phyloP scores from a whole-genome alignment of 31 red algal genomes.

The Porphyra umbilicalis region DNA sequence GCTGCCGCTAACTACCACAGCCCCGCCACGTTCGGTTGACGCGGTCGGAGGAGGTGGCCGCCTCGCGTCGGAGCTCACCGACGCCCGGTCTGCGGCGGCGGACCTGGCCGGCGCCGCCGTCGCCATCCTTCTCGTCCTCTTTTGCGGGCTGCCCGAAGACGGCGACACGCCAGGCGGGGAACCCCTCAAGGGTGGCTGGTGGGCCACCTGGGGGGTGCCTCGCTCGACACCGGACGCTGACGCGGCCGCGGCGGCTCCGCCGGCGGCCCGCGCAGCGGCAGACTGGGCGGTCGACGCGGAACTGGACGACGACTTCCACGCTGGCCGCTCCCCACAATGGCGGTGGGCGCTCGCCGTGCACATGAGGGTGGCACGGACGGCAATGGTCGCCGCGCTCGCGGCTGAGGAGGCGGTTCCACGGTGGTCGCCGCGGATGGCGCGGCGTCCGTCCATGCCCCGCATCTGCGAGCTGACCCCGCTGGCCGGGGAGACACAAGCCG shows the following conservation, averaged over 20 bases:
- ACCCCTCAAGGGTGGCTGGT: not conserved
- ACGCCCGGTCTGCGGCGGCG: not conserved
- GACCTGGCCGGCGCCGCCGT: not conserved
- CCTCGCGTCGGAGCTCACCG: not conserved
- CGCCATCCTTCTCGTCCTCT: not conserved
- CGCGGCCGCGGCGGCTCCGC: not conserved
- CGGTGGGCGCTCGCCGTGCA: not conserved
- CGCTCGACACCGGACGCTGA: not conserved
- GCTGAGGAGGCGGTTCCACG: not conserved
- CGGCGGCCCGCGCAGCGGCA: not conserved
- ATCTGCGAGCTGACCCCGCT: not conserved
- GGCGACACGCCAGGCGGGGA: not conserved
- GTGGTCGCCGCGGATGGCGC: not conserved
- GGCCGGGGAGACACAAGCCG: too few relatives aligned
- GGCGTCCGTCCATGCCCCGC: not conserved
- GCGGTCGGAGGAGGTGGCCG: not conserved
- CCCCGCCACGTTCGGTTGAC: not conserved
- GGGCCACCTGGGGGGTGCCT: not conserved
- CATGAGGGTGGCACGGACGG: not conserved
- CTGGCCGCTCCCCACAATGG: not conserved
- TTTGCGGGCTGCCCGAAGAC: not conserved
- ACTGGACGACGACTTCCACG: not conserved
- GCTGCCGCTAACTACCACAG: too few relatives aligned
- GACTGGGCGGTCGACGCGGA: not conserved
- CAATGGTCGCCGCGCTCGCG: not conserved